Percentiles rank a stretch among this genome's conserved stretches.
Evolutionary conservation across 1,139 yeast species (phyloP).

Genomic region (Debaryomyces fabryi): DNA sequence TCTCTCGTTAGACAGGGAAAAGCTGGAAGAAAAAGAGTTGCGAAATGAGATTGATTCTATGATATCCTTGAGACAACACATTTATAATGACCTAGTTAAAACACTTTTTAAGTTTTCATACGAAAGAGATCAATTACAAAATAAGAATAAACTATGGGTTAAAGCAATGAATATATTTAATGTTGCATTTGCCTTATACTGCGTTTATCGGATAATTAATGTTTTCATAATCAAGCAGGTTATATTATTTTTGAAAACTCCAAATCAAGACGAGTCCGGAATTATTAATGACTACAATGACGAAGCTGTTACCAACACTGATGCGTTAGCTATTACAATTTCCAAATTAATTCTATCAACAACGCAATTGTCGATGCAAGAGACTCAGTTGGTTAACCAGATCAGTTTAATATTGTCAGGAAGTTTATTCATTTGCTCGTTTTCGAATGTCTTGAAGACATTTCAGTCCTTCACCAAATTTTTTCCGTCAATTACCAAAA

Average conservation of each 20-base stretch:
- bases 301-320: constrained; percentile 36
- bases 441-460: constrained; percentile 62
- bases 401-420: constrained; percentile 68
- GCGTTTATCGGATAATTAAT: constrained; percentile 62
- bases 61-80: constrained; percentile 24
- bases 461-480: constrained; percentile 43
- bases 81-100: constrained; percentile 35
- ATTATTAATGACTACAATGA: constrained; percentile 10
- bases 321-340: constrained; percentile 68
- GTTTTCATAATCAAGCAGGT: constrained; percentile 48
- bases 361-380: constrained; percentile 34
- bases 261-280: not conserved
- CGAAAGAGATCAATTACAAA: constrained; percentile 14
- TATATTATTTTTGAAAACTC: constrained; percentile 6
- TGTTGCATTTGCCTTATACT: constrained; percentile 56
- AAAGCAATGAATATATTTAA: constrained; percentile 18
- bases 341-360: constrained; percentile 48
- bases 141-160: constrained; percentile 6
- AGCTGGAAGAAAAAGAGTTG: constrained; percentile 36
- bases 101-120: constrained; percentile 20
- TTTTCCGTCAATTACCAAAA: constrained; percentile 31
- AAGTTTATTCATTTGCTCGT: constrained; percentile 64
- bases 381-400: constrained; percentile 62
- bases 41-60: constrained; percentile 40
- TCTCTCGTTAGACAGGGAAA: constrained; percentile 16